Conservation (phyloP, 805 yeast genomes). For the Yarrowia sp. region DNA sequence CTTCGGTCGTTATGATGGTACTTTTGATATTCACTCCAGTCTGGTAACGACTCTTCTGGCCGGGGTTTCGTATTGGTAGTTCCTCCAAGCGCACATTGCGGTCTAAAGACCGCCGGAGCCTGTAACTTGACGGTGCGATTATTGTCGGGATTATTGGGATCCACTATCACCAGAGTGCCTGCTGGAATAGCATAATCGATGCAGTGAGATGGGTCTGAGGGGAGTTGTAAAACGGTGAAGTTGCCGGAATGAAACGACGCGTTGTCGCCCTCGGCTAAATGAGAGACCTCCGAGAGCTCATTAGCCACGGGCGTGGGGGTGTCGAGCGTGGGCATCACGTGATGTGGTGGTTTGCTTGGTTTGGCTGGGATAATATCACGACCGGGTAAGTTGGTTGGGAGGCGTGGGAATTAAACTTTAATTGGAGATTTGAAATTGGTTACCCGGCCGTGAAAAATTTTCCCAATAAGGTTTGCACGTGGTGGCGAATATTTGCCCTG, state of each 20-base stretch:
- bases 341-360: not conserved
- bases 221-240: conserved; percentile 6
- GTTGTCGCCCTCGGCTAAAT: conserved; percentile 7
- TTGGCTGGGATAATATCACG: not conserved
- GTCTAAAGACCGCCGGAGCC: conserved; percentile 24
- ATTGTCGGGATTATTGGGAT: conserved; percentile 21
- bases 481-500: not conserved
- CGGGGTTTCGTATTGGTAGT: not conserved
- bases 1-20: conserved; percentile 13
- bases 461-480: conserved; percentile 24
- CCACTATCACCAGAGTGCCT: conserved; percentile 27
- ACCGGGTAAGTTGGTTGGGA: conserved; percentile 9
- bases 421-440: not conserved
- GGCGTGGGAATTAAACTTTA: not conserved
- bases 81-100: conserved; percentile 5
- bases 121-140: conserved; percentile 23
- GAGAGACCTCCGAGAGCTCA: conserved; percentile 18
- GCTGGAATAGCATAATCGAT: conserved; percentile 28
- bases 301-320: conserved; percentile 5
- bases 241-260: not conserved
- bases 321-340: not conserved
- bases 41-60: not conserved
- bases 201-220: conserved; percentile 16
- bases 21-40: conserved; percentile 18
- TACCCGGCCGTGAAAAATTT: conserved; percentile 22